These are phyloP conservation scores for Rhynchospora pubera DNA, from an alignment of 176 grass and related monocot genomes.

Conservation along the genomic window DNA sequence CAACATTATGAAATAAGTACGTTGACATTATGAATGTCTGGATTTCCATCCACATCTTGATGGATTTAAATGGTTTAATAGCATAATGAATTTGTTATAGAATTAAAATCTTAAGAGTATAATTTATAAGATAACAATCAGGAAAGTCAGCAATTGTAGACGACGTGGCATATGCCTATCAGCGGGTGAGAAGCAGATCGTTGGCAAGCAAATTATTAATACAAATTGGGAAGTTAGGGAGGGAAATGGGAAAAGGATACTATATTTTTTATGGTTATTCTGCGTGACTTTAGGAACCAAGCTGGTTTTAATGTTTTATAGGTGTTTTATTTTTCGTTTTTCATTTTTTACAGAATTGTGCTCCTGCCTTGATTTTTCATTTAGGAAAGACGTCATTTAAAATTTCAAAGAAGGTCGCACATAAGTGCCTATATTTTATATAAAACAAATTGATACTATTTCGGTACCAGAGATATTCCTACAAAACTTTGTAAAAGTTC, in stretches of 20 bases:
- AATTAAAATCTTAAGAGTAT: background rate
- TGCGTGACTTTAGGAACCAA: background rate
- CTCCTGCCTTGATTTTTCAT: background rate
- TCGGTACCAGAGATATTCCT: background rate
- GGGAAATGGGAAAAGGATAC: background rate
- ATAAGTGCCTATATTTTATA: background rate
- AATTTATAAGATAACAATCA: background rate
- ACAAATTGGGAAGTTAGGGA: background rate
- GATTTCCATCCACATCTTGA: background rate
- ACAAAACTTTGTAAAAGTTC: background rate
- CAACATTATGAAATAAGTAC: background rate
- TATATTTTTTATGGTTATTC: background rate
- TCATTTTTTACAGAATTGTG: background rate
- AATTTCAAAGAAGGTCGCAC: background rate
- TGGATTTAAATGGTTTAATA: slow-evolving; percentile 5
- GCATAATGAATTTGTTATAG: background rate
- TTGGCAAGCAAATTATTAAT: background rate
- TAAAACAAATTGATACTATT: background rate
- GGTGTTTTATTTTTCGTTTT: background rate
- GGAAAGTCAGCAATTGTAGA: background rate
- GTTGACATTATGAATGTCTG: background rate
- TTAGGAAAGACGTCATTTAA: background rate
- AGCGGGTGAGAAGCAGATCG: background rate
- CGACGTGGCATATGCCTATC: background rate
- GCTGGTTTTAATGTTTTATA: background rate